A percentile compares a stretch with the other conserved stretches of the same genome.
Conservation (phyloP, 306 rosid species). For the Ochetophila trinervis region DNA sequence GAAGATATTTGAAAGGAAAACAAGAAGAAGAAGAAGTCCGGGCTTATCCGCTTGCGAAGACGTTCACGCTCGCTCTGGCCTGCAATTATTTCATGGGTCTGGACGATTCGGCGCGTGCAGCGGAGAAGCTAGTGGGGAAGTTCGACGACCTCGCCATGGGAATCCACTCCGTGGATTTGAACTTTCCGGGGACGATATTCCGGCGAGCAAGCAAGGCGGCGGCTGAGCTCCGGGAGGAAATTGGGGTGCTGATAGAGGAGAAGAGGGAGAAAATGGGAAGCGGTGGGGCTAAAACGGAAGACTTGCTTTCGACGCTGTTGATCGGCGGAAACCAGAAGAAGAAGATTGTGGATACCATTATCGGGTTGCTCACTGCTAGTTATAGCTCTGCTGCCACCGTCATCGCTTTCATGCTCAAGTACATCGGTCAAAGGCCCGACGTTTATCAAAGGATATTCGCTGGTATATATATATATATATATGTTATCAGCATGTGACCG, state of each 20-base stretch:
- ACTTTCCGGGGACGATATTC: constrained; percentile 42
- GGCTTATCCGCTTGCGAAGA: constrained; percentile 33
- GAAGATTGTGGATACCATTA: constrained; percentile 33
- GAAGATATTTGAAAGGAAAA: constrained; percentile 32
- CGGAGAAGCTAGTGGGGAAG: constrained; percentile 10
- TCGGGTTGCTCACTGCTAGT: constrained; percentile 48
- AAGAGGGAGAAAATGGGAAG: constrained; percentile 35
- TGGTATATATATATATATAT: constrained; percentile 22
- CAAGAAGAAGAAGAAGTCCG: constrained; percentile 23
- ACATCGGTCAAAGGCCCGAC: constrained; percentile 42
- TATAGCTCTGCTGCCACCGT: constrained; percentile 28
- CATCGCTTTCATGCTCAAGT: constrained; percentile 48
- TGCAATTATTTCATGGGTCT: constrained; percentile 34
- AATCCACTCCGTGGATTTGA: constrained; percentile 27
- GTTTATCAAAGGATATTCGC: constrained; percentile 39
- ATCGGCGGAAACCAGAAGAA: constrained; percentile 30
- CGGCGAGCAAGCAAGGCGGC: constrained; percentile 36
- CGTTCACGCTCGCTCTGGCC: constrained; percentile 22
- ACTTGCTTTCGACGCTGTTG: constrained; percentile 30
- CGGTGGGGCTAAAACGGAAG: constrained; percentile 33
- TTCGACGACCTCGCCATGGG: constrained; percentile 36
- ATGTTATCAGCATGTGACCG: no score
- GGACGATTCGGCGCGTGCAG: constrained; percentile 20
- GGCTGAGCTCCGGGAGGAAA: constrained; percentile 31
- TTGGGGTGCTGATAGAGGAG: constrained; percentile 27